Percentiles rank a stretch among this genome's conserved stretches.
These are phyloP conservation scores for Russula brevipes DNA, from an alignment of 768 basidiomycete genomes.

Conservation along the genomic window DNA sequence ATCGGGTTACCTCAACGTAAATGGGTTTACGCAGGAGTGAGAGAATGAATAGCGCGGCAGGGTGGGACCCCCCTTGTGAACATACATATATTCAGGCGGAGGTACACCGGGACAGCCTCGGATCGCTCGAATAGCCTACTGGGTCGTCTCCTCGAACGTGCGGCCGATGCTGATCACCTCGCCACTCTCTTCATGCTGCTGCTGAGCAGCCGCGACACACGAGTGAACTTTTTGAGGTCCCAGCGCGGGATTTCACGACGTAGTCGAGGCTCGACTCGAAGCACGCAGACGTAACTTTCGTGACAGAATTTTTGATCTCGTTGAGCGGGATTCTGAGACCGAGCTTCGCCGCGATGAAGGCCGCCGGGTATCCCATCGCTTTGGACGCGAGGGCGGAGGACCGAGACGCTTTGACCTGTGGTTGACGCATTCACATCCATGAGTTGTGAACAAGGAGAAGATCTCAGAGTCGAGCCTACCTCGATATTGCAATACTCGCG, in stretches of 20 bases:
- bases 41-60: too few species aligned
- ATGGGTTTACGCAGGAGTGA: too few species aligned
- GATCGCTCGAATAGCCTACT: constrained; percentile 95
- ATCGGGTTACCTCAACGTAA: too few species aligned
- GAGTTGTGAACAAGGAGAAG: neutral
- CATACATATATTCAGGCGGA: too few species aligned
- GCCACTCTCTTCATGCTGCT: constrained; percentile 99
- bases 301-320: constrained; percentile 97
- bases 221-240: constrained; percentile 97
- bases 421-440: neutral
- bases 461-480: constrained; percentile 37
- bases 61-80: too few species aligned
- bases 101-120: too few species aligned
- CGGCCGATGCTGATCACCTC: constrained; percentile 99
- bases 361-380: constrained; percentile 95
- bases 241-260: constrained; percentile 98
- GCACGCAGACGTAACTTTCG: constrained; percentile 93
- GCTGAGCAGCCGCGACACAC: constrained; percentile 85
- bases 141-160: constrained; percentile 97
- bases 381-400: constrained; percentile 98
- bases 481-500: constrained; percentile 99
- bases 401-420: constrained; percentile 87
- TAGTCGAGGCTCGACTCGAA: constrained; percentile 99
- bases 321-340: constrained; percentile 96
- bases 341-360: constrained; percentile 97